phyloP scores from a whole-genome alignment of 1,284 basidiomycete genomes.

The Mycena sp. region DNA sequence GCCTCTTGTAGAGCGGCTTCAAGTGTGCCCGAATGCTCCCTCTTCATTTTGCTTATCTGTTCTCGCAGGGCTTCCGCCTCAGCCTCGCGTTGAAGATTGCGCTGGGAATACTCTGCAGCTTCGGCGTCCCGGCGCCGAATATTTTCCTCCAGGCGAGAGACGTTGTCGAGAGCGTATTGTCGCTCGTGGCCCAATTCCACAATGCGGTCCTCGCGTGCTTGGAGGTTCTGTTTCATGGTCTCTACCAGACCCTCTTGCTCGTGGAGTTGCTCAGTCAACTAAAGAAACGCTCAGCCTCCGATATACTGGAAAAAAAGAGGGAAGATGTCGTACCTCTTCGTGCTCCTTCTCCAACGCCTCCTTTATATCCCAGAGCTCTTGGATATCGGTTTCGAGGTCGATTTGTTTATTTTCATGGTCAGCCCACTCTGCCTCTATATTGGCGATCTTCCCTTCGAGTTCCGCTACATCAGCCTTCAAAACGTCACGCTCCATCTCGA shows the following conservation, averaged over 20 bases:
- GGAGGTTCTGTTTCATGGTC: constrained; percentile 55
- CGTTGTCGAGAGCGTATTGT: constrained; percentile 50
- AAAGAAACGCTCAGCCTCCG: constrained; percentile 9
- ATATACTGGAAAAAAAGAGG: background rate
- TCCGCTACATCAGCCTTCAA: constrained; percentile 51
- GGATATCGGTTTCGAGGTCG: constrained; percentile 63
- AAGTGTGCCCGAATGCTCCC: constrained; percentile 61
- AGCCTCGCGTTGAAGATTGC: constrained; percentile 44
- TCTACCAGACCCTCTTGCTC: constrained; percentile 58
- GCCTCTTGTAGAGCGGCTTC: constrained; percentile 50
- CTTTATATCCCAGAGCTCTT: constrained; percentile 58
- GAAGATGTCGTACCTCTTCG: constrained; percentile 53
- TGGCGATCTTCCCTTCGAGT: constrained; percentile 53
- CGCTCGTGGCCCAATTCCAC: constrained; percentile 45
- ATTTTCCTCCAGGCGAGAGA: constrained; percentile 39
- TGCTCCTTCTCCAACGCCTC: constrained; percentile 64
- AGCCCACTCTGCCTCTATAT: constrained; percentile 65
- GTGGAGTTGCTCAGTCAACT: constrained; percentile 62
- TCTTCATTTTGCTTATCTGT: constrained; percentile 61
- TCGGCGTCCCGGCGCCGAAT: constrained; percentile 57
- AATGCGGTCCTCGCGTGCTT: constrained; percentile 65
- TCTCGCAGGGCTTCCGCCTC: constrained; percentile 64
- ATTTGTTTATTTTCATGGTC: constrained; percentile 62
- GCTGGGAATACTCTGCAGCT: constrained; percentile 33
- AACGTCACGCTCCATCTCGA: constrained; percentile 53